These are phyloP conservation scores for Senna tora DNA, from an alignment of 306 rosid species.

Conservation along the genomic window DNA sequence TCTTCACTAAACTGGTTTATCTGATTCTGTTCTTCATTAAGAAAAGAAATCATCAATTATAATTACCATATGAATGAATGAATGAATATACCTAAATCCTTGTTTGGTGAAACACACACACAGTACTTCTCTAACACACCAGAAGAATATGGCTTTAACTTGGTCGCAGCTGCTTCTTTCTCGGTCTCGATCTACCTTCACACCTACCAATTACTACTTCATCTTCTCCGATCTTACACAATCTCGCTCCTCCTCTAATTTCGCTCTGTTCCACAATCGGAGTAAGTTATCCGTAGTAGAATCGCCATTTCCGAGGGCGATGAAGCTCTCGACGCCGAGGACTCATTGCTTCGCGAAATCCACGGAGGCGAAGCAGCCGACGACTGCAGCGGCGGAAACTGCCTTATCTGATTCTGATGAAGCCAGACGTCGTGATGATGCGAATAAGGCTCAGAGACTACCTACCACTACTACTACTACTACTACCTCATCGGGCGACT, in stretches of 20 bases:
- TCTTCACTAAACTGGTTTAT: no score
- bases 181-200: conserved; percentile 49
- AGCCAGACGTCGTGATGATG: conserved; percentile 28
- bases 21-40: no score
- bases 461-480: conserved; percentile 23
- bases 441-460: conserved; percentile 25
- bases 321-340: conserved; percentile 22
- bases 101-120: conserved; percentile 33
- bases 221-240: conserved; percentile 47
- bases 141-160: conserved; percentile 58
- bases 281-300: conserved; percentile 30
- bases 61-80: conserved; percentile 6
- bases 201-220: conserved; percentile 46
- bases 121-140: neutral
- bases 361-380: conserved; percentile 63
- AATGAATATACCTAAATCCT: conserved; percentile 17
- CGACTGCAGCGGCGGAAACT: conserved; percentile 51
- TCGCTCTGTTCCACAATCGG: conserved; percentile 36
- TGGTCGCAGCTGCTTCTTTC: conserved; percentile 53
- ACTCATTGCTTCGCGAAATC: conserved; percentile 60
- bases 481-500: conserved; percentile 53
- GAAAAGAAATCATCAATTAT: no score
- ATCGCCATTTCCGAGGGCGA: conserved; percentile 35
- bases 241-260: conserved; percentile 40
- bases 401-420: conserved; percentile 40